These are phyloP conservation scores for Coemansia sp. DNA, from an alignment of 192 early-diverging fungal genomes.

Conservation along the genomic window DNA sequence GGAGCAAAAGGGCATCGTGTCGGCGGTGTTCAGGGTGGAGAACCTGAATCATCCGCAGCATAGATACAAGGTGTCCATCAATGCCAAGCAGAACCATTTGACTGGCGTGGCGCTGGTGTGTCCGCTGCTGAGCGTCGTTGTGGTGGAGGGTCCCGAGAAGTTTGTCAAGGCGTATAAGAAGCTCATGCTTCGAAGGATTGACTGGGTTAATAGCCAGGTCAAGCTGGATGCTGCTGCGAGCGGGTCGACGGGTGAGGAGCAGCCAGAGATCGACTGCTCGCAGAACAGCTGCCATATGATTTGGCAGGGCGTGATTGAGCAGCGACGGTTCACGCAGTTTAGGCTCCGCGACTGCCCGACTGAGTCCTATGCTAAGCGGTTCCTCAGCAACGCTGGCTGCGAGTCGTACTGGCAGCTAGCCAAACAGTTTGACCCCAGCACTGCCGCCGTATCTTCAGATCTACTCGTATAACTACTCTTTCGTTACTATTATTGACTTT, in stretches of 20 bases:
- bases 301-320: conserved; percentile 91
- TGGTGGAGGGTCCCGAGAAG: conserved; percentile 94
- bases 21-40: conserved; percentile 77
- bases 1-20: conserved; percentile 67
- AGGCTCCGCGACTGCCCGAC: conserved; percentile 69
- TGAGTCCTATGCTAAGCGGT: conserved; percentile 73
- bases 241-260: background rate
- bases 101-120: conserved; percentile 82
- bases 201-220: conserved; percentile 71
- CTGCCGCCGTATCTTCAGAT: background rate
- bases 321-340: conserved; percentile 81
- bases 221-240: conserved; percentile 47
- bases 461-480: background rate
- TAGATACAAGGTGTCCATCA: conserved; percentile 87
- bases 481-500: no score
- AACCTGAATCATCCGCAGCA: conserved; percentile 82
- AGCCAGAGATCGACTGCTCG: conserved; percentile 41
- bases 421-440: conserved; percentile 38
- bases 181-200: conserved; percentile 93
- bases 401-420: conserved; percentile 93
- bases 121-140: conserved; percentile 75
- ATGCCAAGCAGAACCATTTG: conserved; percentile 84
- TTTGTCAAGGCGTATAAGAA: conserved; percentile 93
- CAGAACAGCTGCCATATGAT: conserved; percentile 86
- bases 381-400: conserved; percentile 68